Conservation (phyloP, 768 basidiomycete genomes). For the Pleurotus sapidus region DNA sequence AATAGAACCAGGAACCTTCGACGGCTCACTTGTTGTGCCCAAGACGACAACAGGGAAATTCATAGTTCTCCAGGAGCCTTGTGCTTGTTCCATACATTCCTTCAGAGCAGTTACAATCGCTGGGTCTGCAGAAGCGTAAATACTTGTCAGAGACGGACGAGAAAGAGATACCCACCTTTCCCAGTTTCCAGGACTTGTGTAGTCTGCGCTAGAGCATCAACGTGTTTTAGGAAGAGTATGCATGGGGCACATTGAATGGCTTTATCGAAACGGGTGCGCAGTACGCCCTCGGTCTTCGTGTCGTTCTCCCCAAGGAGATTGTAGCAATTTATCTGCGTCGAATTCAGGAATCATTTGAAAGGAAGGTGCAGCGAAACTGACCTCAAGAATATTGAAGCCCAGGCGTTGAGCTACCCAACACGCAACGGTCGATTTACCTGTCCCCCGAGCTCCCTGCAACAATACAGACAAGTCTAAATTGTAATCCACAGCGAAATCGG, state of each 20-base stretch:
- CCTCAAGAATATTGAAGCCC: constrained; percentile 82
- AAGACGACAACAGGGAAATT: constrained; percentile 75
- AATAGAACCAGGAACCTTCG: constrained; percentile 60
- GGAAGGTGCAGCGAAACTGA: constrained; percentile 20
- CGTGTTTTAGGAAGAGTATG: constrained; percentile 72
- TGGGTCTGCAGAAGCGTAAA: constrained; percentile 41
- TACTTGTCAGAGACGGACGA: not conserved
- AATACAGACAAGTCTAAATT: constrained; percentile 69
- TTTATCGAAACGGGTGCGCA: constrained; percentile 74
- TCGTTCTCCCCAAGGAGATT: constrained; percentile 78
- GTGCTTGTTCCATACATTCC: constrained; percentile 60
- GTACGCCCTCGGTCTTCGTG: constrained; percentile 66
- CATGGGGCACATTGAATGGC: constrained; percentile 82
- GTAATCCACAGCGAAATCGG: constrained; percentile 54
- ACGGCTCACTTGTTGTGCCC: constrained; percentile 68
- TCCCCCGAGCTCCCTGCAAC: constrained; percentile 75
- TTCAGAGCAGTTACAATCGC: constrained; percentile 53
- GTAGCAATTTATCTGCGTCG: constrained; percentile 77
- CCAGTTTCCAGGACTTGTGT: constrained; percentile 62
- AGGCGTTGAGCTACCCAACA: constrained; percentile 53
- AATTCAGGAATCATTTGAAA: not conserved
- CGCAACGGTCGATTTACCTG: constrained; percentile 75
- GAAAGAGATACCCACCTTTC: constrained; percentile 44
- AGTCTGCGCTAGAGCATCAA: constrained; percentile 76
- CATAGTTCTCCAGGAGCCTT: constrained; percentile 52